Base-by-base conservation (phyloP, 2,329 filamentous ascomycete species). In the Monosporascus sp. region DNA sequence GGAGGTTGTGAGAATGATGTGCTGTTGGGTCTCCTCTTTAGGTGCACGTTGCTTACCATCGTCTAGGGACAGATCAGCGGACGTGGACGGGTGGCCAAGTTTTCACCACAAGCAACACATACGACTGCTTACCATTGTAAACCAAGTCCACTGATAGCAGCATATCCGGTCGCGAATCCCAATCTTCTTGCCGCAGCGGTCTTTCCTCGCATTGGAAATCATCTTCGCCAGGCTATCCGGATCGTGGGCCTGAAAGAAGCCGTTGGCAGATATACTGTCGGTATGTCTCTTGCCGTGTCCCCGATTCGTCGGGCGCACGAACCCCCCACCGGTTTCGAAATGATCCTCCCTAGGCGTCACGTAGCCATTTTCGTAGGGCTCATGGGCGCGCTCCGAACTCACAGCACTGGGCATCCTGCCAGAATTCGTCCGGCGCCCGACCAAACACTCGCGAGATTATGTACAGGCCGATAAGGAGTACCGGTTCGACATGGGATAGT, bases 71-170 rank as follows among this genome's bases (percentile, higher is more conserved):
- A 11, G 4, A 56, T 66, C 50, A 64, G 61, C 45, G 47, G 22
- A 17, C 20, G 16, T 43, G 36, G 20, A 34, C 69, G 66, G 49
- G 22, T 27, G 43, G 52, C 24, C 56, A 14, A 14, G 4, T 34
- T 9, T 41, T 46, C 11, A 22, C 20, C 11, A 41, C 20, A 4
- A 22, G 20, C 14, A 50, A 7, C 17, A n/a, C 19, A 11, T 17
- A 19, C 36, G 20, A 19, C 40, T 49, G 47, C 59, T 40, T 62
- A 73, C 73, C 74, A 80, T 79, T 22, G 88, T 90, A 63, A 91
- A 93, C 78, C 85, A 93, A 0, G 88, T 91, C 89, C 89, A 93
- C 61, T 74, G 75, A 57, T 77, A 76, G 55, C 77, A 82, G 41
- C 72, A 74, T 54, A 82, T 76, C 37, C 80, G 70, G 56, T 81